phyloP scores from a whole-genome alignment of 768 basidiomycete genomes.

The Trichaptum fuscoviolaceum region DNA sequence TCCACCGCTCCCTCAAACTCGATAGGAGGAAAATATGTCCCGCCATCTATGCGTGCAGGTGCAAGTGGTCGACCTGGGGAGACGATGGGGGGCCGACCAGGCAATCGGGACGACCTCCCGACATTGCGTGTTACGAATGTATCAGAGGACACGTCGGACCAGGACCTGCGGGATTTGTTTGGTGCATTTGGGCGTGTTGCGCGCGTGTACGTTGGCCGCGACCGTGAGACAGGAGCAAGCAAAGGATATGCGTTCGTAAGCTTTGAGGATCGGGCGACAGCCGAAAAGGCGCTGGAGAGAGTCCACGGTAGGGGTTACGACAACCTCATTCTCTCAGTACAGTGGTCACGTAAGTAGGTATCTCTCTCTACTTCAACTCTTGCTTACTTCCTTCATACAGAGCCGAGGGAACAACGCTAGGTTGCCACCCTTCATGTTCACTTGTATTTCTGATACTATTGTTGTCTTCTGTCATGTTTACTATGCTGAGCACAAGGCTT shows the following conservation, averaged over 20 bases:
- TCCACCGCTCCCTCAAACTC: slow-evolving; percentile 25
- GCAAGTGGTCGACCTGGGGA: slow-evolving; percentile 65
- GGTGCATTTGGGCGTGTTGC: slow-evolving; percentile 78
- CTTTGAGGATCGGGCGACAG: slow-evolving; percentile 77
- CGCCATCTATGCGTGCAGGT: slow-evolving; percentile 80
- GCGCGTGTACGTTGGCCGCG: slow-evolving; percentile 90
- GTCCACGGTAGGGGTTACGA: slow-evolving; percentile 91
- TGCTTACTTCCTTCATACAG: slow-evolving; percentile 15
- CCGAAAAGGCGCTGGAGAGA: slow-evolving; percentile 87
- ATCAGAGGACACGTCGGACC: slow-evolving; percentile 91
- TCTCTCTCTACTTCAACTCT: slow-evolving; percentile 4
- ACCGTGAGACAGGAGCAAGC: slow-evolving; percentile 89
- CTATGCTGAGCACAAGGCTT: too few relatives aligned
- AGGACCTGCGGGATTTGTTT: slow-evolving; percentile 90
- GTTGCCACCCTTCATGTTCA: background rate
- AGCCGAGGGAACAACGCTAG: slow-evolving; percentile 33
- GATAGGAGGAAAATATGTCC: slow-evolving; percentile 81
- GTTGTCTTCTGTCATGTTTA: background rate
- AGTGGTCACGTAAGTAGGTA: slow-evolving; percentile 54
- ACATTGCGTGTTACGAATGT: slow-evolving; percentile 97
- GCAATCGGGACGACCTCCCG: slow-evolving; percentile 83
- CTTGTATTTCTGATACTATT: background rate
- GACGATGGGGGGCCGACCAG: slow-evolving; percentile 62
- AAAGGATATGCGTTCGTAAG: slow-evolving; percentile 98
- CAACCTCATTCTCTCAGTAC: slow-evolving; percentile 73